Evolutionary conservation across 2,329 filamentous ascomycete genomes (phyloP), one percentile per base, ranked within the genome.

Genomic region (Gaeumannomyces sp.): DNA sequence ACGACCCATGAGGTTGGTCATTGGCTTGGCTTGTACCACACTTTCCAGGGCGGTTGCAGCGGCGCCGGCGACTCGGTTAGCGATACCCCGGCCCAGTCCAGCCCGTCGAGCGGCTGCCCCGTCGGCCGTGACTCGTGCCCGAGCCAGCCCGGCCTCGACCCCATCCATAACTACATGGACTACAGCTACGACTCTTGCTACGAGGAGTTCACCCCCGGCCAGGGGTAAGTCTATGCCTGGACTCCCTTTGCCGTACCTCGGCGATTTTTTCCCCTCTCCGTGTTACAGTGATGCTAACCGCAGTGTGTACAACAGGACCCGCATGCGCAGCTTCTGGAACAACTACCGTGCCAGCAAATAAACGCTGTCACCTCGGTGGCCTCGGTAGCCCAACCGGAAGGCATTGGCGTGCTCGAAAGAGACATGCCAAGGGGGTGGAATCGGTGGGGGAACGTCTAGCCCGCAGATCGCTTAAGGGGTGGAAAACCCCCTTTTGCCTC

Each of bases 11-110:
- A 80, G 71, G 70, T 76, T 29, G 78, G 78, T 6, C 78, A 80
- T 69, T 80, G 77, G 78, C 75, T 80, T 65, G 77, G 78, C 61
- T 72, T 80, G 25, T 75, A 75, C 68, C 78, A 80, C 68, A 79
- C 77, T 64, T 80, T 80, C 73, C 73, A 79, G 68, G 78, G 76
- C 56, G 74, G 73, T 60, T 79, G 77, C 69, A 71, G 70, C 38
- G 73, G 74, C 16, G 50, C 57, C 33, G 77, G 77, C n/a, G 78
- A 80, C 68, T 70, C 66, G 33, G 72, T 80, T 25, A 65, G 72
- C 56, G 78, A 80, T 64, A 80, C 78, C 19, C 77, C 78, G 4
- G 73, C 75, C 29, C 74, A 79, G 69, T 67, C 71, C 25, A 72
- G 67, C 50, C 62, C 72, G 33, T 70, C 72, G 29, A 70, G 67